phyloP scores from a whole-genome alignment of 495 filamentous ascomycete species.

The Neohortaea acidophila region DNA sequence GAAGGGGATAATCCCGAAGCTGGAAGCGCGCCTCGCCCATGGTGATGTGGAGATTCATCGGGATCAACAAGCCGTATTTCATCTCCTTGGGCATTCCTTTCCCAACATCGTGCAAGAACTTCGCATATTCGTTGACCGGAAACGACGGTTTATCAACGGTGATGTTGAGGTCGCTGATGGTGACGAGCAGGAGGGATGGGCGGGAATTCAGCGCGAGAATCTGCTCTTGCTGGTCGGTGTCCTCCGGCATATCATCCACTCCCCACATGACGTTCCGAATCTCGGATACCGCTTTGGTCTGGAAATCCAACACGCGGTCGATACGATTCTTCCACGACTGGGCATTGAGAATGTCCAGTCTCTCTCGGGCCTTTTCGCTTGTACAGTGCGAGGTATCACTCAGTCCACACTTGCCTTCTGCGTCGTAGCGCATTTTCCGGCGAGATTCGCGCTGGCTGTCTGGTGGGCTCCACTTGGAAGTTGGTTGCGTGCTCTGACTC shows the following conservation, averaged over 20 bases:
- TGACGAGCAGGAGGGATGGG: constrained; percentile 63
- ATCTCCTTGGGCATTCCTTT: constrained; percentile 92
- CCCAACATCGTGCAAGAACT: constrained; percentile 72
- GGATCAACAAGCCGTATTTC: constrained; percentile 75
- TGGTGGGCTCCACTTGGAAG: constrained; percentile 25
- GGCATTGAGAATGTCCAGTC: constrained; percentile 65
- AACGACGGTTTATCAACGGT: constrained; percentile 89
- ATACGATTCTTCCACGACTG: constrained; percentile 89
- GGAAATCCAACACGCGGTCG: constrained; percentile 52
- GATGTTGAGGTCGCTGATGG: constrained; percentile 75
- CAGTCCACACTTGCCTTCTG: constrained; percentile 54
- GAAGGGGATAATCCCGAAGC: constrained; percentile 83
- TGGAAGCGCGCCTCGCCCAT: constrained; percentile 82
- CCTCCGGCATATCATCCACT: constrained; percentile 62
- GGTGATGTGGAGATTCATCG: constrained; percentile 74
- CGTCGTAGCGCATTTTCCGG: constrained; percentile 59
- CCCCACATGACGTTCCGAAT: constrained; percentile 71
- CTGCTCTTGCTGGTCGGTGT: constrained; percentile 65
- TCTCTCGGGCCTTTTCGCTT: constrained; percentile 55
- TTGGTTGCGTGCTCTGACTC: constrained; percentile 24
- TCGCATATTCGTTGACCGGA: constrained; percentile 58
- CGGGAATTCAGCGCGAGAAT: constrained; percentile 78
- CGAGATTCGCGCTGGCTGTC: constrained; percentile 29
- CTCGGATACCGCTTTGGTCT: constrained; percentile 61
- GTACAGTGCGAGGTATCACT: constrained; percentile 54